Conservation (phyloP, 495 filamentous ascomycete genomes). For the Oleoguttula mirabilis region DNA sequence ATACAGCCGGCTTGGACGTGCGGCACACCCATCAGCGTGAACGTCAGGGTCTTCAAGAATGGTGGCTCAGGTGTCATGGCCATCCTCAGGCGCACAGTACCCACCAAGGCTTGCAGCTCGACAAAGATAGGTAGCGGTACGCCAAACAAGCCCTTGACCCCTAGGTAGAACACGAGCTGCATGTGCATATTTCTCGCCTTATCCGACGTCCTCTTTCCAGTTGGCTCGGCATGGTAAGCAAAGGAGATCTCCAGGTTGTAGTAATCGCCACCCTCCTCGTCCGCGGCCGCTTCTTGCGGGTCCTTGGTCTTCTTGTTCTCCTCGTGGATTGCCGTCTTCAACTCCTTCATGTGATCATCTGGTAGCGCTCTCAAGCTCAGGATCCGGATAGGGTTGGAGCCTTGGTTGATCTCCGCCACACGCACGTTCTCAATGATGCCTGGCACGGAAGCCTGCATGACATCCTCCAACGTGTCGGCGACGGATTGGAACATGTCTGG, state of each 20-base stretch:
- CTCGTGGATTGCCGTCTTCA: slow-evolving; percentile 67
- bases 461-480: slow-evolving; percentile 69
- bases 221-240: slow-evolving; percentile 80
- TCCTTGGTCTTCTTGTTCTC: slow-evolving; percentile 71
- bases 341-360: slow-evolving; percentile 50
- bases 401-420: slow-evolving; percentile 92
- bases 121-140: slow-evolving; percentile 83
- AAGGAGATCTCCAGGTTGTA: slow-evolving; percentile 93
- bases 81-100: slow-evolving; percentile 69
- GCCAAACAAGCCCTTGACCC: slow-evolving; percentile 73
- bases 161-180: slow-evolving; percentile 85
- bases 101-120: slow-evolving; percentile 73
- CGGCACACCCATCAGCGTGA: slow-evolving; percentile 84
- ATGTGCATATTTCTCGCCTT: slow-evolving; percentile 92
- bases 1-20: slow-evolving; percentile 85
- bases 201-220: slow-evolving; percentile 51
- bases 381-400: slow-evolving; percentile 77
- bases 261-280: slow-evolving; percentile 83
- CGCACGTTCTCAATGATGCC: slow-evolving; percentile 84
- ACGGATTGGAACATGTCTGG: slow-evolving; percentile 80
- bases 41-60: slow-evolving; percentile 81
- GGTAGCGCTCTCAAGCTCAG: slow-evolving; percentile 82
- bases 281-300: slow-evolving; percentile 73
- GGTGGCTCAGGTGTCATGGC: slow-evolving; percentile 81
- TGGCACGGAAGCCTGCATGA: slow-evolving; percentile 91